Evolutionary conservation across 768 basidiomycete species (phyloP), one percentile per base, ranked within the genome.

Genomic region (Glaciozyma martinii): DNA sequence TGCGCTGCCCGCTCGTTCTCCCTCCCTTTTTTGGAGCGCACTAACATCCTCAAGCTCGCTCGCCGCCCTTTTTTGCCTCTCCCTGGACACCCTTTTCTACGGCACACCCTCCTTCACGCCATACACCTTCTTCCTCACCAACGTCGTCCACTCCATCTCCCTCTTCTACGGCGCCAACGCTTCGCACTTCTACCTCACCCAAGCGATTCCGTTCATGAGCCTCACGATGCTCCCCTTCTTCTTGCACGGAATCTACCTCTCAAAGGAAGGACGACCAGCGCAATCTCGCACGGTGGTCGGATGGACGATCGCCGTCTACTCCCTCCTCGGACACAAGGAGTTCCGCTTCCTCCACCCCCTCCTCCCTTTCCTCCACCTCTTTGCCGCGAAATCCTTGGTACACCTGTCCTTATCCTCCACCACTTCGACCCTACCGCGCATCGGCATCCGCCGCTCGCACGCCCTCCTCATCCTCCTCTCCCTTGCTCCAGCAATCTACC

Each of bases 301-400:
- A 1, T 56, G 23, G 33, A 67, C 60, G 42, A n/a, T 40, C 15
- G 57, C 10, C 3, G 32, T 43, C 25, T 61, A 71, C 75, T 97
- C 94, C 12, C 66, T 87, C 5, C 81, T 88, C 3, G 86, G 87
- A 2, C 95, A 99, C 79, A 98, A 98, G 73, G 95, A 99, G 80
- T 97, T 92, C 91, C 82, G 95, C 12, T 98, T 99, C 78, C 78
- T 98, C 10, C 93, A 97, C 69, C 92, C 94, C 0, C 75, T 97
- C 25, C 80, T 98, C 5, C 93, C 95, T 1, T 76, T 90, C 37
- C 77, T 94, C 47, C 86, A 95, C 71, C 70, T 92, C 27, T 81
- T 95, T 65, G 87, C 88, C 16, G 80, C 90, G 0, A 84, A 84
- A 66, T 84, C 88, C 2, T 77, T 94, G 7, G 79, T 84, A 43